These are phyloP conservation scores for Pseudogymnoascus sp. DNA, from an alignment of 2,329 filamentous ascomycete species.

Conservation along the genomic window DNA sequence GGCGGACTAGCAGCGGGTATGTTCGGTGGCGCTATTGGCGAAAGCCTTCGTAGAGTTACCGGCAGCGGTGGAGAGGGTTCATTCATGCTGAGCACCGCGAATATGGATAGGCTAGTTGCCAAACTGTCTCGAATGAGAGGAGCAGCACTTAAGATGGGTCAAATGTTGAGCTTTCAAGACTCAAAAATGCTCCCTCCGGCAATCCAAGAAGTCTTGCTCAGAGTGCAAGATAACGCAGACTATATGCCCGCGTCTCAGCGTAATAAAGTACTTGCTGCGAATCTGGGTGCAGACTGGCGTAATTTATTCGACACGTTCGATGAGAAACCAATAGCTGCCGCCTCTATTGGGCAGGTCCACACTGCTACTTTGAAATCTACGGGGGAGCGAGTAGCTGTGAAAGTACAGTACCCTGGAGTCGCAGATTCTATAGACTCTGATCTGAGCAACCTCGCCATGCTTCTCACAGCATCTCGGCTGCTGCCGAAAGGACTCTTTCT, in stretches of 20 bases:
- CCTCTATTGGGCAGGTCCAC: constrained; percentile 95
- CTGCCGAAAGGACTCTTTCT: constrained; percentile 88
- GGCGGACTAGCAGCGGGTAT: constrained; percentile 87
- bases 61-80: constrained; percentile 63
- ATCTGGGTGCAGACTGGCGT: constrained; percentile 78
- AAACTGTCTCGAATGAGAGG: constrained; percentile 95
- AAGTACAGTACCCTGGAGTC: constrained; percentile 95
- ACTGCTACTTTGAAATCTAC: constrained; percentile 69
- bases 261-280: constrained; percentile 68
- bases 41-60: constrained; percentile 71
- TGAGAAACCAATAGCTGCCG: constrained; percentile 85
- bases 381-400: constrained; percentile 75
- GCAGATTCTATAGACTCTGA: constrained; percentile 95
- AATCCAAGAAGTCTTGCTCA: constrained; percentile 82
- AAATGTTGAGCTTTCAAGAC: constrained; percentile 98
- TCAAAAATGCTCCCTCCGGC: constrained; percentile 84
- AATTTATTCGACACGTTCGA: constrained; percentile 77
- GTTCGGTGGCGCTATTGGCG: constrained; percentile 83
- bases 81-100: constrained; percentile 75
- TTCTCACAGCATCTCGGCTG: constrained; percentile 82
- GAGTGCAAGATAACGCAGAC: constrained; percentile 92
- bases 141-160: constrained; percentile 90
- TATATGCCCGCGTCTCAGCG: constrained; percentile 97
- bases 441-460: constrained; percentile 81
- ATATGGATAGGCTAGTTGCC: constrained; percentile 86